Conservation (phyloP, 345 rosid species). For the Acer negundo region DNA sequence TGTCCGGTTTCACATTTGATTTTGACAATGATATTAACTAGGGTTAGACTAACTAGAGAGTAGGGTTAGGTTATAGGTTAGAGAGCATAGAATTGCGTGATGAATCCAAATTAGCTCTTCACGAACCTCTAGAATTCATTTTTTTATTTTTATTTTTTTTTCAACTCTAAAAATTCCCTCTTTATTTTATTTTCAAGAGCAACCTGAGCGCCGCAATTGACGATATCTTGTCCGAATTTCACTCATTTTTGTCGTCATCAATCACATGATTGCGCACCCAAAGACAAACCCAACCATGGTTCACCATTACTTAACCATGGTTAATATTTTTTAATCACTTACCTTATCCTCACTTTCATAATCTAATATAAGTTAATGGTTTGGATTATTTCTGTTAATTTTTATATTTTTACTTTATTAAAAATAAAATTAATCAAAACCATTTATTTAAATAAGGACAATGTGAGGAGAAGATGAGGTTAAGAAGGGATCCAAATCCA, state of each 20-base stretch:
- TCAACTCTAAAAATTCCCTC: neutral
- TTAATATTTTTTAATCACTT: neutral
- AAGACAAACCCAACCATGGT: constrained; percentile 15
- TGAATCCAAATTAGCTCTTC: neutral
- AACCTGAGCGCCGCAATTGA: constrained; percentile 37
- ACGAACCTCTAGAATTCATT: constrained; percentile 15
- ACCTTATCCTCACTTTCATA: no score
- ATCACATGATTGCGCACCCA: constrained; percentile 26
- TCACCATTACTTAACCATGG: neutral
- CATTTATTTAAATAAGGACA: no score
- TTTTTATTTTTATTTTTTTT: no score
- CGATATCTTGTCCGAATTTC: constrained; percentile 23
- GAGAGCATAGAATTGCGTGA: constrained; percentile 16
- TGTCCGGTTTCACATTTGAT: no score
- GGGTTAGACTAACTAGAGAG: neutral
- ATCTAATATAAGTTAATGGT: no score
- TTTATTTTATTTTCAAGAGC: neutral
- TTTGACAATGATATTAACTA: neutral
- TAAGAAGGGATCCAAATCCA: no score
- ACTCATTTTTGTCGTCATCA: constrained; percentile 18
- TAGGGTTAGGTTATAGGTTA: neutral
- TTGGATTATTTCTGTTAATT: no score
- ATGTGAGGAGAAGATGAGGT: no score
- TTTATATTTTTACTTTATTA: no score
- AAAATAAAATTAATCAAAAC: no score